Evolutionary conservation across 345 rosid species (phyloP), one percentile per base, ranked within the genome.

Genomic region (Eucalyptus marginata): DNA sequence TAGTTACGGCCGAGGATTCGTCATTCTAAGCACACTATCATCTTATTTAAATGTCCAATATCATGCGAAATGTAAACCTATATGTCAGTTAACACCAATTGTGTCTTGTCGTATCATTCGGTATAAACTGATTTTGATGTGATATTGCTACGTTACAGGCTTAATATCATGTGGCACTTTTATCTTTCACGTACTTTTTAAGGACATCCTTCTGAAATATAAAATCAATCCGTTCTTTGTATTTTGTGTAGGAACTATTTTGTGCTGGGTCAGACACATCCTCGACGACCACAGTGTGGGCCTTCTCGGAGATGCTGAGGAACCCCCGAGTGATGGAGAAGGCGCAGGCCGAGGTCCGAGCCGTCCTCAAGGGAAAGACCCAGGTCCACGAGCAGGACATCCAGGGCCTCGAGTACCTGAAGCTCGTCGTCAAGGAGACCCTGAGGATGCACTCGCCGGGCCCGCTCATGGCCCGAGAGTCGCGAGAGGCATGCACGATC

Each of bases 231-330:
- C 9, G 50, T 76, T 7, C 20, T 8, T 10, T 27, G 27, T 36
- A 8, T 36, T 31, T 20, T 68, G 13, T 59, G 79, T 16, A 90
- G 89, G 92, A 90, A 49, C 20, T 90, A 40, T 87, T 90, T 71
- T 16, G 80, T 10, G 90, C 86, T 33, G 92, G 90, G 59, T 25
- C 81, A 44, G 89, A 91, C 15, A 86, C 90, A 66, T 85, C 90
- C 14, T 87, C 92, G 10, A 87, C 88, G 12, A 86, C 88, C 22
- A 20, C 49, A 14, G 90, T 85, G 10, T 91, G 92, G 92, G 92
- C 90, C 22, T 85, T 89, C 49, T 87, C 92, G 3, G 89, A 90
- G 27, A 25, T 90, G 85, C 47, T 89, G 33, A 84, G 86, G 31
- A 83, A 90, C 79, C 89, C 90, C 7, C 14, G 68, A 14, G 76